Evolutionary conservation across 257 asterid genomes (phyloP).

Genomic region (Solanum chiquidenum): DNA sequence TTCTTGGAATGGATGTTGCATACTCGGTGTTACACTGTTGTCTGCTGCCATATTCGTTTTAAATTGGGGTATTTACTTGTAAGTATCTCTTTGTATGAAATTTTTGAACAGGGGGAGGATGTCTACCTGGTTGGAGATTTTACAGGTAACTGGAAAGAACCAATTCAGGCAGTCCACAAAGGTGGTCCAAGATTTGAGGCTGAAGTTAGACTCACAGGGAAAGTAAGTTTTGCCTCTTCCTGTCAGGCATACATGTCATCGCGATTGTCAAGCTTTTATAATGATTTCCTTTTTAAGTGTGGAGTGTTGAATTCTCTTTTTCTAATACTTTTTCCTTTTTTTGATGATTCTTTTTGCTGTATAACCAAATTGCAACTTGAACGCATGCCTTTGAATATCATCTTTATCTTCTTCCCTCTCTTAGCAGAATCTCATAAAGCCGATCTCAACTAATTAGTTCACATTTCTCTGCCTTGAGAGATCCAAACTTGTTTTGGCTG

Average conservation of each 20-base stretch:
- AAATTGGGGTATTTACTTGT: not conserved
- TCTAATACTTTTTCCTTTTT: not conserved
- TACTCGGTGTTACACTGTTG: not conserved
- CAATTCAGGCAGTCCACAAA: constrained; percentile 72
- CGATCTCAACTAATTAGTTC: not conserved
- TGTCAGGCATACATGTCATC: not conserved
- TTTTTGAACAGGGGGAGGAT: constrained; percentile 67
- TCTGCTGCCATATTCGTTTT: not conserved
- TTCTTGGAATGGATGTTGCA: not conserved
- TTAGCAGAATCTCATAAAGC: not conserved
- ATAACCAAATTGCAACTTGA: not conserved
- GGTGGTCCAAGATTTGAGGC: constrained; percentile 94
- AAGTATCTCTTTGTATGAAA: not conserved
- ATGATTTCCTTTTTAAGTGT: not conserved
- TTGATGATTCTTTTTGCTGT: not conserved
- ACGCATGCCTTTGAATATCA: not conserved
- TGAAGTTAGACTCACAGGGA: constrained; percentile 94
- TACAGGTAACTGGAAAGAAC: constrained; percentile 97
- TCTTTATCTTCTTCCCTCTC: not conserved
- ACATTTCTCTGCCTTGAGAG: not conserved
- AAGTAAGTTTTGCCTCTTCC: constrained; percentile 48
- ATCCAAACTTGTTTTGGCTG: not conserved
- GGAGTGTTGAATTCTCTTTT: not conserved
- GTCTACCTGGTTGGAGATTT: constrained; percentile 86
- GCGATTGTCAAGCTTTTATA: not conserved